These are phyloP conservation scores for Orbilia quercus DNA, from an alignment of 2,329 filamentous ascomycete species.

Conservation along the genomic window DNA sequence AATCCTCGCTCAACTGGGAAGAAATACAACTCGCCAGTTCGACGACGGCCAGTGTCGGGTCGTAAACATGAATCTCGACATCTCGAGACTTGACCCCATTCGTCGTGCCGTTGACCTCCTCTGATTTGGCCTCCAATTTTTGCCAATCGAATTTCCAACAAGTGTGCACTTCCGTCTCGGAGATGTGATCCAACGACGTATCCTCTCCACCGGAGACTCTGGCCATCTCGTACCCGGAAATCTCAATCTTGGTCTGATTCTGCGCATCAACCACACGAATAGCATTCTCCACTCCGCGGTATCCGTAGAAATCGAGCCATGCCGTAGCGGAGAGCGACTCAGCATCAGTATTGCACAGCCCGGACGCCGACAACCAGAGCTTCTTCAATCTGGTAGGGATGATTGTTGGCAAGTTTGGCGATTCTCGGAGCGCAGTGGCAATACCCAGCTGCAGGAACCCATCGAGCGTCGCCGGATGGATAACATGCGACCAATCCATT, in stretches of 20 bases:
- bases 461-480: slow-evolving; percentile 67
- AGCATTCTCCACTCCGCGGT: slow-evolving; percentile 4
- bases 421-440: slow-evolving; percentile 57
- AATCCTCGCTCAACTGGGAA: too few species aligned
- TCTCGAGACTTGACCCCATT: too few species aligned
- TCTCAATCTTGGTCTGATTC: slow-evolving; percentile 1
- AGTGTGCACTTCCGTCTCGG: too few species aligned
- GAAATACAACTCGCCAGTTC: too few species aligned
- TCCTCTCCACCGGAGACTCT: slow-evolving; percentile 19
- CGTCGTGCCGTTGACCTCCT: too few species aligned
- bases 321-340: slow-evolving; percentile 7
- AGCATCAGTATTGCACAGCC: background rate
- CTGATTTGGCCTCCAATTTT: too few species aligned
- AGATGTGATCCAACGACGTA: background rate
- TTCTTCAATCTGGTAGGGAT: slow-evolving; percentile 7
- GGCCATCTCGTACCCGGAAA: slow-evolving; percentile 22
- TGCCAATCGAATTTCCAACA: too few species aligned
- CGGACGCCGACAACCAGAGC: slow-evolving; percentile 11
- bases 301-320: slow-evolving; percentile 9
- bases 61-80: slow-evolving; percentile 23
- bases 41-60: background rate
- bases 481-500: slow-evolving; percentile 64
- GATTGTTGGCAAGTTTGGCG: background rate
- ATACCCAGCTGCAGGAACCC: slow-evolving; percentile 63
- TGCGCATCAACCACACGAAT: background rate